Percentiles rank a stretch among this genome's conserved stretches.
phyloP scores from a whole-genome alignment of 1,284 basidiomycete genomes.

The Phellopilus nigrolimitatus region DNA sequence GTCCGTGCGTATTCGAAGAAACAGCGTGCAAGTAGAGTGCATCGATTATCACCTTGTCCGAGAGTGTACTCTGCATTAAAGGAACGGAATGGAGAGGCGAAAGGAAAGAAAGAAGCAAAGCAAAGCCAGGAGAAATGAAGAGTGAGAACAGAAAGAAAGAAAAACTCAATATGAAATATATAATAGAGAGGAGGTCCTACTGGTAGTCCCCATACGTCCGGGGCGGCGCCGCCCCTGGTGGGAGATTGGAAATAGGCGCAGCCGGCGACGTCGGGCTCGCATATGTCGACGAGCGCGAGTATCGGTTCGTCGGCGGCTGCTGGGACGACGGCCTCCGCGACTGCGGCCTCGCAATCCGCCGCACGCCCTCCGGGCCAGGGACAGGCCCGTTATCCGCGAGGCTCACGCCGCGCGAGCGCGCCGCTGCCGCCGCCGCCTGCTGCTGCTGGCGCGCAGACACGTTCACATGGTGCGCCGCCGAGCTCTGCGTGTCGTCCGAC shows the following conservation, averaged over 20 bases:
- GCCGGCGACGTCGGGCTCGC: conserved; percentile 19
- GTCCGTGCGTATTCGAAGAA: conserved; percentile 6
- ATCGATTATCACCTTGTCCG: conserved; percentile 11
- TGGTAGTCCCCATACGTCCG: conserved; percentile 14
- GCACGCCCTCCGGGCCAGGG: conserved; percentile 67
- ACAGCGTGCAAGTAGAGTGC: conserved; percentile 1
- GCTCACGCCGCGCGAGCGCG: conserved; percentile 55
- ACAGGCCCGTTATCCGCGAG: conserved; percentile 78
- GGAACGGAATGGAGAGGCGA: not conserved
- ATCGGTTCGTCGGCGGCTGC: conserved; percentile 59
- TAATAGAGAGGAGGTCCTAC: not conserved
- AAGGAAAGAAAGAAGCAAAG: not conserved
- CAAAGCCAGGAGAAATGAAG: not conserved
- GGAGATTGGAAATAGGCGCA: conserved; percentile 40
- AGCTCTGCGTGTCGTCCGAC: conserved; percentile 12
- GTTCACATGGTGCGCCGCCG: conserved; percentile 15
- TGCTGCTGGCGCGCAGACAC: conserved; percentile 23
- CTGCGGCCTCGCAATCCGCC: conserved; percentile 59
- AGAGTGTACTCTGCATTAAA: conserved; percentile 15
- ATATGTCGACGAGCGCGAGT: conserved; percentile 52
- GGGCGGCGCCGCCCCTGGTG: conserved; percentile 72
- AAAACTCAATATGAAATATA: not conserved
- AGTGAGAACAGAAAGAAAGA: conserved; percentile 2
- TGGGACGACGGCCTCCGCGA: conserved; percentile 52
- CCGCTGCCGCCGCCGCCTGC: conserved; percentile 24